Percentiles rank a stretch among this genome's conserved stretches.
These are phyloP conservation scores for Candida wancherniae DNA, from an alignment of 805 yeast genomes.

Conservation along the genomic window DNA sequence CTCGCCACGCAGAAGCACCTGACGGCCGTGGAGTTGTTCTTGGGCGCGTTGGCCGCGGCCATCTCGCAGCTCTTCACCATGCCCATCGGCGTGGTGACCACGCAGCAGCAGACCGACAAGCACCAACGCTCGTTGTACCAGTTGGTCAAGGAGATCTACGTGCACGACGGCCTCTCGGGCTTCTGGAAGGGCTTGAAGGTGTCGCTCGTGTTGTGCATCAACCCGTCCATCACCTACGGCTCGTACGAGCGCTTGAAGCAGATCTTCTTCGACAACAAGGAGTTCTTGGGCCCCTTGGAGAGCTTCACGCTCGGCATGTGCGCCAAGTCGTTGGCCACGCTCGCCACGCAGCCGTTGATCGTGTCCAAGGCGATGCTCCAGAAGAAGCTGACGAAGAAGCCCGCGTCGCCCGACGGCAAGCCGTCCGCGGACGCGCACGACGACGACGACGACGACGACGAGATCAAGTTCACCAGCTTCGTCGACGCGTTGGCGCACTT, in stretches of 20 bases:
- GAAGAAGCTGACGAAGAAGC: conserved; percentile 28
- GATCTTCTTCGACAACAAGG: conserved; percentile 39
- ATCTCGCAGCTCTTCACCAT: conserved; percentile 74
- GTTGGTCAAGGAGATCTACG: conserved; percentile 44
- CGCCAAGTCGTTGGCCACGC: conserved; percentile 74
- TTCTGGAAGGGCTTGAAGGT: conserved; percentile 85
- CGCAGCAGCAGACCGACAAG: conserved; percentile 53
- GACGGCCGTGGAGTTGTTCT: conserved; percentile 61
- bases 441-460: conserved; percentile 29
- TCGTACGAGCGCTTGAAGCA: conserved; percentile 64
- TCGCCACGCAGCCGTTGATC: conserved; percentile 79
- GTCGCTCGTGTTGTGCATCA: conserved; percentile 67
- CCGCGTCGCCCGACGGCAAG: conserved; percentile 16
- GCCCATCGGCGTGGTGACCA: conserved; percentile 74
- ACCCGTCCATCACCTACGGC: conserved; percentile 86
- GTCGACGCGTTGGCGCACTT: conserved; percentile 59
- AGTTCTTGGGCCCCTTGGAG: conserved; percentile 53
- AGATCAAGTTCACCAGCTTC: conserved; percentile 49
- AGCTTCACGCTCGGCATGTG: conserved; percentile 72
- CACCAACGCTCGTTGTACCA: conserved; percentile 28
- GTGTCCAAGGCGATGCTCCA: conserved; percentile 82
- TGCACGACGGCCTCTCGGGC: conserved; percentile 63
- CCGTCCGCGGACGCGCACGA: conserved; percentile 23
- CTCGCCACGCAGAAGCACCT: conserved; percentile 38
- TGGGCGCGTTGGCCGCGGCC: conserved; percentile 82